These are phyloP conservation scores for Mycosphaerella arachidis DNA, from an alignment of 2,329 filamentous ascomycete genomes.

Conservation along the genomic window DNA sequence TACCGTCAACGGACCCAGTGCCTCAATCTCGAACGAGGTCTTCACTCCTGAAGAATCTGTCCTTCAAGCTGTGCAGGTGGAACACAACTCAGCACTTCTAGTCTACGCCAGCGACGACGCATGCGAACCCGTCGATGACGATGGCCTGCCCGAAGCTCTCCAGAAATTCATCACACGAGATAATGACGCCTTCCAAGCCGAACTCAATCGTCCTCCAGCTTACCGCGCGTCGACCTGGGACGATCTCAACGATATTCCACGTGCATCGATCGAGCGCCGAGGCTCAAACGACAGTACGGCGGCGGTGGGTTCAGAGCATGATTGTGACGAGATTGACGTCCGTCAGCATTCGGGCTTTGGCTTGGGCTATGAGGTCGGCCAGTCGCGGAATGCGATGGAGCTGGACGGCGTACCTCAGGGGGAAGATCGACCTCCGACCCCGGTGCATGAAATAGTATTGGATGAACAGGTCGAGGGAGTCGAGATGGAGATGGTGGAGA, in stretches of 20 bases:
- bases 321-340: background rate
- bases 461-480: background rate
- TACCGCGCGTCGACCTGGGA: background rate
- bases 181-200: slow-evolving; percentile 22
- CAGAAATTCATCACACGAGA: slow-evolving; percentile 27
- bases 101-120: slow-evolving; percentile 54
- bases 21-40: slow-evolving; percentile 28
- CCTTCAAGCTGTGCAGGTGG: slow-evolving; percentile 47
- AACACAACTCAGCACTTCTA: slow-evolving; percentile 51
- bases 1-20: slow-evolving; percentile 40
- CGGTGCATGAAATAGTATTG: slow-evolving; percentile 15
- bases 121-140: slow-evolving; percentile 13
- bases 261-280: slow-evolving; percentile 7
- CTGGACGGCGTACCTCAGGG: background rate
- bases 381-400: background rate
- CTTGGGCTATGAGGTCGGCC: slow-evolving; percentile 1
- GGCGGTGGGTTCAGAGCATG: background rate
- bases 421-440: background rate
- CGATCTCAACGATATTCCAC: slow-evolving; percentile 5
- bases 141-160: slow-evolving; percentile 20
- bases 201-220: slow-evolving; percentile 11
- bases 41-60: slow-evolving; percentile 47
- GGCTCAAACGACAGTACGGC: slow-evolving; percentile 9
- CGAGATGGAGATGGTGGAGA: slow-evolving; percentile 28
- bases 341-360: background rate